phyloP scores from a whole-genome alignment of 495 filamentous ascomycete species.

The Penicillium chermesinum region DNA sequence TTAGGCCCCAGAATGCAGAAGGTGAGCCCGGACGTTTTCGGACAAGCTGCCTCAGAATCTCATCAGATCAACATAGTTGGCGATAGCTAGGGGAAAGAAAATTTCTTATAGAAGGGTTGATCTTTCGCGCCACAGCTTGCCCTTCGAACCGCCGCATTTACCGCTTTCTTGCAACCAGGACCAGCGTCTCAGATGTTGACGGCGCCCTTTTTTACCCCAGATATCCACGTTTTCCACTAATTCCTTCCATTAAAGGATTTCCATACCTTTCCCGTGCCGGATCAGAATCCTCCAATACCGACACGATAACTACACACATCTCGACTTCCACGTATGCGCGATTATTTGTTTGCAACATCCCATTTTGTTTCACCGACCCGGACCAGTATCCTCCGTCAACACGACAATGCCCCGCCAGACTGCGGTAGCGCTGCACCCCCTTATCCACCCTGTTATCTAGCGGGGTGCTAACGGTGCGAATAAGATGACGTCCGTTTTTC shows the following conservation, averaged over 20 bases:
- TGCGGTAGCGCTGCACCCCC: neutral
- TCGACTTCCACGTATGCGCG: neutral
- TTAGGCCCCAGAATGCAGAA: neutral
- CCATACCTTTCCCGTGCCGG: no score
- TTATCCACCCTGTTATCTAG: neutral
- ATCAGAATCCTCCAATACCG: no score
- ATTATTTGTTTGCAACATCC: neutral
- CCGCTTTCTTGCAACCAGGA: no score
- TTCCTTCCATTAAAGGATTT: no score
- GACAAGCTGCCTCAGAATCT: neutral
- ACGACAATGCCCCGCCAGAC: neutral
- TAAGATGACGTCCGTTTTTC: neutral
- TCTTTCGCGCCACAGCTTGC: no score
- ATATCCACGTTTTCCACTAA: no score
- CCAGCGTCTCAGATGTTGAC: no score
- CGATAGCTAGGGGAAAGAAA: neutral
- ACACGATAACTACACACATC: neutral
- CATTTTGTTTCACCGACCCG: neutral
- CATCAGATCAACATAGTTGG: neutral
- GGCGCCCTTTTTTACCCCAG: no score
- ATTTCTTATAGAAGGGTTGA: neutral
- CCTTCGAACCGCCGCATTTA: no score
- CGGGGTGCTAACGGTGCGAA: neutral
- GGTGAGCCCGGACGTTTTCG: neutral
- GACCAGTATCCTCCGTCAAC: neutral